Conservation (phyloP, 2,329 filamentous ascomycete genomes). For the Aspergillus novofumigatus region DNA sequence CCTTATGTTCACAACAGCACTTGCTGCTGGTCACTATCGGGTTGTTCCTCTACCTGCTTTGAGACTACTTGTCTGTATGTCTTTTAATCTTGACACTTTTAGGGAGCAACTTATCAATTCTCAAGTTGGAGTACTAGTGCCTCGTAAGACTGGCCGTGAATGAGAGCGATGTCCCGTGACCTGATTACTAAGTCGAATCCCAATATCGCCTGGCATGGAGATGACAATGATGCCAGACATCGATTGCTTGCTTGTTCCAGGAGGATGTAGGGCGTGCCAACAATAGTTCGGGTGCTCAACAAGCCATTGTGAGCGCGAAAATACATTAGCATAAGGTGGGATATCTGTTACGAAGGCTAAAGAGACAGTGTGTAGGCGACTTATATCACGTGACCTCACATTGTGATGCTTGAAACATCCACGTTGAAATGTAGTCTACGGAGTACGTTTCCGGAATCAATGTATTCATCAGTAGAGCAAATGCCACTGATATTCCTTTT, state of each 20-base stretch:
- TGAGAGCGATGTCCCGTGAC: not conserved
- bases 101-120: not conserved
- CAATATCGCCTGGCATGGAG: not conserved
- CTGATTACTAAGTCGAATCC: not conserved
- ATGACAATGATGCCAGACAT: not conserved
- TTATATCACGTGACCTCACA: not conserved
- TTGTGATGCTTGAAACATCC: not conserved
- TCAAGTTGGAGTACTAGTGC: not conserved
- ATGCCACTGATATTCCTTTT: not conserved
- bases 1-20: not conserved
- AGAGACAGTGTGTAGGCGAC: too few relatives aligned
- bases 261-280: not conserved
- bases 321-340: not conserved
- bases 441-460: not conserved
- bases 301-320: not conserved
- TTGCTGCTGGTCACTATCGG: not conserved
- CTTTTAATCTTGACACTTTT: not conserved
- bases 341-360: too few relatives aligned
- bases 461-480: not conserved
- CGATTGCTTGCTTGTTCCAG: not conserved
- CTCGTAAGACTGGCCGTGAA: not conserved
- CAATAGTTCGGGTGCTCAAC: not conserved
- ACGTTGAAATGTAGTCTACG: not conserved
- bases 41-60: not conserved
- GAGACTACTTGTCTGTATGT: not conserved